Evolutionary conservation across 768 basidiomycete genomes (phyloP).

Genomic region (Sporobolomyces phaffii): DNA sequence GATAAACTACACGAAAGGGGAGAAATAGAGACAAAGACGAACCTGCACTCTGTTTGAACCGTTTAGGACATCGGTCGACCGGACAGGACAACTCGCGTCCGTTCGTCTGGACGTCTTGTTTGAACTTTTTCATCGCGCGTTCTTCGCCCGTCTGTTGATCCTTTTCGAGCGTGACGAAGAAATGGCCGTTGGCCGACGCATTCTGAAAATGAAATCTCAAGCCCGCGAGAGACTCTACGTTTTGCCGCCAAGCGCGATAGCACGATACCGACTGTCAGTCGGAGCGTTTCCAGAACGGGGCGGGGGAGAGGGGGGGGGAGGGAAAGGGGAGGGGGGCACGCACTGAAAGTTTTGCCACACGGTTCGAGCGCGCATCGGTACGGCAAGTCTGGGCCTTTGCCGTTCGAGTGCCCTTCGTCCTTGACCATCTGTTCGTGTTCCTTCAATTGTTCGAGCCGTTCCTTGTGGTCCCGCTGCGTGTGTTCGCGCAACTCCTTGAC

Average conservation of each 20-base stretch:
- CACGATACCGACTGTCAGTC: no score
- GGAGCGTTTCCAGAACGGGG: no score
- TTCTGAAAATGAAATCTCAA: constrained; percentile 37
- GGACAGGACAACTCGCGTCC: constrained; percentile 29
- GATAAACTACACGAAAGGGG: neutral
- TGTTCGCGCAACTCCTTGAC: constrained; percentile 38
- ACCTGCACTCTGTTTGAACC: constrained; percentile 39
- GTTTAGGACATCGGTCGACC: constrained; percentile 28
- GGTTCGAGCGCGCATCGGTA: constrained; percentile 38
- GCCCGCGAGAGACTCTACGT: constrained; percentile 34
- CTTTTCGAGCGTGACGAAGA: constrained; percentile 31
- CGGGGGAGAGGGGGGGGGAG: no score
- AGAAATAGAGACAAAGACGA: neutral
- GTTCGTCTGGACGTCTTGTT: constrained; percentile 22
- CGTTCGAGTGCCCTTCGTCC: neutral
- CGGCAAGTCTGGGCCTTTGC: constrained; percentile 26
- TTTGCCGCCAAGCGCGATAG: no score
- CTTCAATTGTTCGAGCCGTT: neutral
- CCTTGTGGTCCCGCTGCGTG: constrained; percentile 14
- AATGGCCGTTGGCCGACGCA: constrained; percentile 39
- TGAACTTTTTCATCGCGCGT: constrained; percentile 36
- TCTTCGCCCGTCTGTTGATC: constrained; percentile 34
- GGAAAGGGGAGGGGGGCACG: neutral
- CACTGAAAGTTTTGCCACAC: constrained; percentile 40
- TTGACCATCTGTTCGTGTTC: neutral